Conservation (phyloP, 73 alveolate species). For the Paramecium caudatum region DNA sequence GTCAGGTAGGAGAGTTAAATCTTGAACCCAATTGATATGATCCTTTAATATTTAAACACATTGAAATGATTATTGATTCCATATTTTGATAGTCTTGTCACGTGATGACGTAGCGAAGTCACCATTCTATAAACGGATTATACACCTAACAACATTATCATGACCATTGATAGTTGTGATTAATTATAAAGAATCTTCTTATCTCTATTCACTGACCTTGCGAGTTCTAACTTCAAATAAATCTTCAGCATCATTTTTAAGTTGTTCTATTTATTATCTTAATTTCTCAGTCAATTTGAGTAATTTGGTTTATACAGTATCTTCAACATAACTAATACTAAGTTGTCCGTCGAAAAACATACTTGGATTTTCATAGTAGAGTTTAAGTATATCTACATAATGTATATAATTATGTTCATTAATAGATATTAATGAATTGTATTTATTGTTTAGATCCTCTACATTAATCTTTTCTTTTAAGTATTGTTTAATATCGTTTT, state of each 20-base stretch:
- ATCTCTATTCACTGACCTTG: background rate
- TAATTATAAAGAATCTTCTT: background rate
- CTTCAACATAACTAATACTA: background rate
- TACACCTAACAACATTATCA: constrained; percentile 54
- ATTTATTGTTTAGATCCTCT: background rate
- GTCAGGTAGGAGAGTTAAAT: background rate
- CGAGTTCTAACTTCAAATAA: constrained; percentile 21
- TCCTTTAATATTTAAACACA: constrained; percentile 23
- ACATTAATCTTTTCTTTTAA: constrained; percentile 6
- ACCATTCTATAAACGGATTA: constrained; percentile 24
- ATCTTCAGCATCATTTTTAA: constrained; percentile 5
- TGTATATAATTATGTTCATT: background rate
- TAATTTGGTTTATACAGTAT: background rate
- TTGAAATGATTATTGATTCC: constrained; percentile 10
- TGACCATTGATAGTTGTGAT: constrained; percentile 10
- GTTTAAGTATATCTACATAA: background rate
- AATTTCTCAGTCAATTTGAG: background rate
- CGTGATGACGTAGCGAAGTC: constrained; percentile 61
- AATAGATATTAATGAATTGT: background rate
- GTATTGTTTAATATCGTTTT: background rate
- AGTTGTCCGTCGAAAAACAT: background rate
- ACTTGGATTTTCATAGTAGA: background rate
- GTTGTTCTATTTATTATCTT: background rate
- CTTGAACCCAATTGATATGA: constrained; percentile 61
- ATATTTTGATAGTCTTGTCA: constrained; percentile 52